Percentiles rank a stretch among this genome's conserved stretches.
These are phyloP conservation scores for Xerocomellus chrysenteron DNA, from an alignment of 768 basidiomycete species.

Conservation along the genomic window DNA sequence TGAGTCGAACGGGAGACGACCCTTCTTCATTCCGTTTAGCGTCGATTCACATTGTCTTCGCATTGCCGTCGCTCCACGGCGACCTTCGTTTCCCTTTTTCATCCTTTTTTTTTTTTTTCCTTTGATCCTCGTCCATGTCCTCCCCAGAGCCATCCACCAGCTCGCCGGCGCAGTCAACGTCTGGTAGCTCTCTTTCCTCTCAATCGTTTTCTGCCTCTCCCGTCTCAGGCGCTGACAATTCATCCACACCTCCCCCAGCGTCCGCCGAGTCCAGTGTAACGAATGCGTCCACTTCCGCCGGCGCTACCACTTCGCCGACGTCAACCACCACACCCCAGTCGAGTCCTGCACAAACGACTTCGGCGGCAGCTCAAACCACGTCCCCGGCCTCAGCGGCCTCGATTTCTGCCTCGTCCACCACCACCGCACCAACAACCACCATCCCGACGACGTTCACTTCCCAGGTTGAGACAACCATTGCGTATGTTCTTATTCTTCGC, in stretches of 20 bases:
- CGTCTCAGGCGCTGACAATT: constrained; percentile 11
- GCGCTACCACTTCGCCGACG: constrained; percentile 1
- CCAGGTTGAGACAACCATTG: constrained; percentile 12
- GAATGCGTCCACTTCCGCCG: not conserved
- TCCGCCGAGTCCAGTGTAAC: too few species aligned
- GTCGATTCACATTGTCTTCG: not conserved
- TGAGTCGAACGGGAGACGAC: too few species aligned
- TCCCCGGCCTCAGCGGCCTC: not conserved
- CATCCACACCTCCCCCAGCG: constrained; percentile 11
- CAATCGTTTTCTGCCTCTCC: not conserved
- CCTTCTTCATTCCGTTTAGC: not conserved
- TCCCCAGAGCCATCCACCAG: not conserved
- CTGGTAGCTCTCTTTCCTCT: constrained; percentile 24
- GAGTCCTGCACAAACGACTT: not conserved
- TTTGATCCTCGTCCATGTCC: constrained; percentile 17
- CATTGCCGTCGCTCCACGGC: not conserved
- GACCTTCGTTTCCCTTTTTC: not conserved
- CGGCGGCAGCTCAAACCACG: not conserved
- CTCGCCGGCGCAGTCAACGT: not conserved
- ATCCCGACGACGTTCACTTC: constrained; percentile 15
- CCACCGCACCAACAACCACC: not conserved
- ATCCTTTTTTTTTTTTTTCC: not conserved
- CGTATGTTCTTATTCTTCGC: constrained; percentile 14
- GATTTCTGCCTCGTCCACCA: not conserved
- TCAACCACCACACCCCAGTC: constrained; percentile 1